Conservation (phyloP, 129 eudicot species). For the sunflower (Helianthus annuus) region DNA sequence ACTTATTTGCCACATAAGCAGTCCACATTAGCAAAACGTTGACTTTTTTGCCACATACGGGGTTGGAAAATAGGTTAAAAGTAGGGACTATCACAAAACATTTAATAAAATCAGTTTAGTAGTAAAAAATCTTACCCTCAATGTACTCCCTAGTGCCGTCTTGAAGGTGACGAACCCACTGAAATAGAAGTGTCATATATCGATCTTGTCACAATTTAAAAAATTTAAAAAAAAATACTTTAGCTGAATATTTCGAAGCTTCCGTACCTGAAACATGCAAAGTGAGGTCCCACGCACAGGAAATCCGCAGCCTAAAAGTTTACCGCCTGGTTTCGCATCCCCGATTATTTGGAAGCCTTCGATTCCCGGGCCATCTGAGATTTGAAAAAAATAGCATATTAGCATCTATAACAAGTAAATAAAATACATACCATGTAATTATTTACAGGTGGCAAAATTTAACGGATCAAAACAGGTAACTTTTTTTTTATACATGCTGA, state of each 20-base stretch:
- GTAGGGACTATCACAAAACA: no score
- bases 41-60: no score
- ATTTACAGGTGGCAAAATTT: constrained; percentile 4
- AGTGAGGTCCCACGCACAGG: constrained; percentile 91
- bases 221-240: not conserved
- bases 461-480: not conserved
- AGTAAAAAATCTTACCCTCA: constrained; percentile 59
- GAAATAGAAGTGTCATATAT: constrained; percentile 7
- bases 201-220: not conserved
- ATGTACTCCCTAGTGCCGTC: constrained; percentile 95
- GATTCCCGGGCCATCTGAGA: constrained; percentile 84
- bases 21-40: no score
- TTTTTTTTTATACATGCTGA: not conserved
- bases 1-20: no score
- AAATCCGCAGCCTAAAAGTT: constrained; percentile 82
- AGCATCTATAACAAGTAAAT: not conserved
- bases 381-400: constrained; percentile 10
- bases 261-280: constrained; percentile 89
- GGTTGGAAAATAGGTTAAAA: no score
- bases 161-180: constrained; percentile 99
- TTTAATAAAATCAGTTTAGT: not conserved
- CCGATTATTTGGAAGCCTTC: constrained; percentile 87
- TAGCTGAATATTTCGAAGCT: constrained; percentile 6
- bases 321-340: constrained; percentile 84
- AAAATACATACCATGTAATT: not conserved